These are phyloP conservation scores for Massospora cicadina DNA, from an alignment of 371 early-diverging fungal species.

Conservation along the genomic window DNA sequence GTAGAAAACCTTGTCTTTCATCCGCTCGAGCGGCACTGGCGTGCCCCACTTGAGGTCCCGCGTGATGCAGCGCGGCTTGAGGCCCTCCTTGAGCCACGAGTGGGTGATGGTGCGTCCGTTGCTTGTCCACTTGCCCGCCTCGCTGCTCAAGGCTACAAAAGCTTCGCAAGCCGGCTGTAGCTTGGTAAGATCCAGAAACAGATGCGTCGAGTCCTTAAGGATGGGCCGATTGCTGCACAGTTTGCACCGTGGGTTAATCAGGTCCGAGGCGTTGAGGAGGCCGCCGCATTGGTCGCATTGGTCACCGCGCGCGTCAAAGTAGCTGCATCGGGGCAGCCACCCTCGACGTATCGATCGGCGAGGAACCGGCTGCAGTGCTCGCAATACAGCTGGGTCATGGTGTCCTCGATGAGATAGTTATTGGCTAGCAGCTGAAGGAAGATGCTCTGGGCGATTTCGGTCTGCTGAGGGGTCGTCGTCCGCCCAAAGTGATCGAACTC, in stretches of 20 bases:
- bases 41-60: conserved; percentile 99
- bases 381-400: conserved; percentile 88
- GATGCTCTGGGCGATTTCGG: conserved; percentile 83
- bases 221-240: conserved; percentile 71
- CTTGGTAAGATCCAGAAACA: conserved; percentile 79
- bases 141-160: conserved; percentile 48
- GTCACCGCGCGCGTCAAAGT: conserved; percentile 96
- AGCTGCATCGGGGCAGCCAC: conserved; percentile 86
- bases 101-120: conserved; percentile 87
- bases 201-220: conserved; percentile 71
- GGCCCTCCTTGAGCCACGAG: conserved; percentile 94
- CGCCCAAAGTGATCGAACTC: conserved; percentile 97
- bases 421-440: conserved; percentile 66
- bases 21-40: conserved; percentile 84
- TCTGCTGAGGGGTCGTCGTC: conserved; percentile 84
- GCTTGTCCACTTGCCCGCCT: conserved; percentile 67
- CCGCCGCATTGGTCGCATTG: conserved; percentile 98
- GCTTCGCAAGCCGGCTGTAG: conserved; percentile 57
- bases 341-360: conserved; percentile 98
- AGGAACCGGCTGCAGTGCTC: conserved; percentile 79
- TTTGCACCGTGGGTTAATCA: conserved; percentile 91
- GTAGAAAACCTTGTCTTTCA: conserved; percentile 95
- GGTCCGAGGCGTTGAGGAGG: conserved; percentile 83
- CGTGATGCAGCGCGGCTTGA: conserved; percentile 95
- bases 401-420: conserved; percentile 52